Evolutionary conservation across 768 basidiomycete genomes (phyloP).

Genomic region (Tephrocybe sp.): DNA sequence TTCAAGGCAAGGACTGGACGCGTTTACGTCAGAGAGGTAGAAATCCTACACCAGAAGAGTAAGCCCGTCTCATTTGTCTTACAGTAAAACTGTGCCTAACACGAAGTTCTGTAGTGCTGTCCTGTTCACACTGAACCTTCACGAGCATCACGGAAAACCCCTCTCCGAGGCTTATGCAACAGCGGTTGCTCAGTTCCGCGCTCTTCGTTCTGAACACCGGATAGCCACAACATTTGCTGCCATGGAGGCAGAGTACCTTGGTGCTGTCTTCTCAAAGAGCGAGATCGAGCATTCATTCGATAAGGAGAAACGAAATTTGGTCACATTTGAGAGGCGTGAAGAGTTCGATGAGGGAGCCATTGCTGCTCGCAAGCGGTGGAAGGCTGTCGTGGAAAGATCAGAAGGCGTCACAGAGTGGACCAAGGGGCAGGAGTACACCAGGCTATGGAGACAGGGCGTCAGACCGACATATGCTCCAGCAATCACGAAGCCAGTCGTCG

Average conservation of each 20-base stretch:
- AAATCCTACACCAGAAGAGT: conserved; percentile 93
- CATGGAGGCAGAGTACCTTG: conserved; percentile 77
- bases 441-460: conserved; percentile 69
- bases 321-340: conserved; percentile 56
- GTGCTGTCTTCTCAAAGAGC: conserved; percentile 59
- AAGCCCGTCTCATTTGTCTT: conserved; percentile 30
- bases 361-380: conserved; percentile 77
- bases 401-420: conserved; percentile 58
- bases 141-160: conserved; percentile 59
- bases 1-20: conserved; percentile 70
- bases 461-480: conserved; percentile 65
- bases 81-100: conserved; percentile 11
- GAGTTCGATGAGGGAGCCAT: conserved; percentile 59
- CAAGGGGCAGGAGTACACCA: conserved; percentile 71
- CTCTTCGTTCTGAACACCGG: conserved; percentile 83
- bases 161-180: conserved; percentile 79
- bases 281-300: conserved; percentile 62
- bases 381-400: conserved; percentile 54
- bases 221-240: conserved; percentile 74
- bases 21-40: conserved; percentile 77
- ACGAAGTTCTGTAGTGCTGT: conserved; percentile 56
- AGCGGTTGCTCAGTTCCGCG: conserved; percentile 84
- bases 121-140: conserved; percentile 77
- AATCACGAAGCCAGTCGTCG: conserved; percentile 41
- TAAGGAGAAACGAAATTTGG: conserved; percentile 61